Percentiles rank a stretch among this genome's conserved stretches.
Evolutionary conservation across 2,329 filamentous ascomycete genomes (phyloP).

Genomic region (Phialocephala subalpina): DNA sequence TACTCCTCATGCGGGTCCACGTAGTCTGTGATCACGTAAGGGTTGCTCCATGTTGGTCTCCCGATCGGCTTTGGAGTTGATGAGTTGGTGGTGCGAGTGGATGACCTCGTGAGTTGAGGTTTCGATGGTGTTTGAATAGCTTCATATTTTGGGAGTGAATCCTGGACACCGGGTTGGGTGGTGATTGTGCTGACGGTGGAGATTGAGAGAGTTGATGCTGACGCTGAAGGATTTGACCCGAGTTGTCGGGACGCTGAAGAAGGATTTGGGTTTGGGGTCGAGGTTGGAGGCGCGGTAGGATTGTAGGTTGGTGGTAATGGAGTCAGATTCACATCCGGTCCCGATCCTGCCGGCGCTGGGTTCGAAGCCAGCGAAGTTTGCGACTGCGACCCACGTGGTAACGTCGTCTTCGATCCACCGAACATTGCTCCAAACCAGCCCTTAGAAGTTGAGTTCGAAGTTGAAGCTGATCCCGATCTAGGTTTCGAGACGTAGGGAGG

Average conservation of each 20-base stretch:
- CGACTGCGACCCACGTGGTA: neutral
- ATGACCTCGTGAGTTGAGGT: neutral
- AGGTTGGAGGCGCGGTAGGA: neutral
- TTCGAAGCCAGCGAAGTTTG: neutral
- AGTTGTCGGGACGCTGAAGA: neutral
- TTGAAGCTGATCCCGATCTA: neutral
- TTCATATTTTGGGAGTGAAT: neutral
- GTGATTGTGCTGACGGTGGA: neutral
- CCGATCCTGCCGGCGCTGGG: neutral
- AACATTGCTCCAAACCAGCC: neutral
- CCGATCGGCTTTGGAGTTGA: neutral
- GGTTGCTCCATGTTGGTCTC: neutral
- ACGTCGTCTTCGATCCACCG: neutral
- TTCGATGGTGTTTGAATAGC: neutral
- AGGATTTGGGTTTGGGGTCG: neutral
- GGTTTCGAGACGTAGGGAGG: slow-evolving; percentile 3
- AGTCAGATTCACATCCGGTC: neutral
- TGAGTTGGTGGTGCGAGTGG: neutral
- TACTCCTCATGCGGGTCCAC: slow-evolving; percentile 1
- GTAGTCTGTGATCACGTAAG: neutral
- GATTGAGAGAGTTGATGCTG: neutral
- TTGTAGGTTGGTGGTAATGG: neutral
- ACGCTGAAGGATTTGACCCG: neutral
- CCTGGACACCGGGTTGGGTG: neutral
- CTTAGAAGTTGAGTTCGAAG: neutral